phyloP scores from a whole-genome alignment of 352 stramenopile species.

The Phytopythium sindhum region DNA sequence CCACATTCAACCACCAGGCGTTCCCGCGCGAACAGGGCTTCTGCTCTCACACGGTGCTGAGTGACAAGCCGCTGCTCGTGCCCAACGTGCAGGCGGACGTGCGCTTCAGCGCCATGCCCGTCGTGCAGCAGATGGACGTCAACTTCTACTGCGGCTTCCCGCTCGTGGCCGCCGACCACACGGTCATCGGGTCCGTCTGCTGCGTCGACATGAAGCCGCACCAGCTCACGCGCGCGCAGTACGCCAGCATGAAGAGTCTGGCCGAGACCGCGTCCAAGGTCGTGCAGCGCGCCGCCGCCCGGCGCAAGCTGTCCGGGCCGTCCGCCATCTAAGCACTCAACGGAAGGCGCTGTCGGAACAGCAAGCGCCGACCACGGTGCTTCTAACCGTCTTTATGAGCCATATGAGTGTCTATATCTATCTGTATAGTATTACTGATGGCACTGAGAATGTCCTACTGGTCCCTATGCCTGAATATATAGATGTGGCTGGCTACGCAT shows the following conservation, averaged over 20 bases:
- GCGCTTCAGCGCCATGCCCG: slow-evolving; percentile 49
- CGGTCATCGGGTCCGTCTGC: slow-evolving; percentile 59
- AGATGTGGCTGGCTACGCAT: too few relatives aligned
- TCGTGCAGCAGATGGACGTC: slow-evolving; percentile 27
- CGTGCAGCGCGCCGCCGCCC: slow-evolving; percentile 15
- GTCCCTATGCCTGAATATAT: too few relatives aligned
- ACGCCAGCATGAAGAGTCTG: slow-evolving; percentile 43
- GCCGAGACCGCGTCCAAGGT: slow-evolving; percentile 51
- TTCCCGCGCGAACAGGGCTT: slow-evolving; percentile 59
- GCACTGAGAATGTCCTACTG: too few relatives aligned
- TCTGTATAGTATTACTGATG: too few relatives aligned
- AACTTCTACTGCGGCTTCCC: slow-evolving; percentile 82
- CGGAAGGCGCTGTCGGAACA: neutral
- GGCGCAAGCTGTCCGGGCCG: slow-evolving; percentile 2
- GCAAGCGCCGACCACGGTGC: too few relatives aligned
- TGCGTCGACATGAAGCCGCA: slow-evolving; percentile 48
- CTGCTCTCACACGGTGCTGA: slow-evolving; percentile 63
- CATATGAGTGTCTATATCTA: too few relatives aligned
- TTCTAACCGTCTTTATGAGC: neutral
- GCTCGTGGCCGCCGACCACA: slow-evolving; percentile 41
- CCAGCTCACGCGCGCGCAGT: slow-evolving; percentile 55
- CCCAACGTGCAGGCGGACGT: slow-evolving; percentile 57
- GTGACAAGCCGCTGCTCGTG: slow-evolving; percentile 54
- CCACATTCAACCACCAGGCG: slow-evolving; percentile 14
- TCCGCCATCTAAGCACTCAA: neutral